These are phyloP conservation scores for Lagenidium giganteum DNA, from an alignment of 352 stramenopile genomes.

Conservation along the genomic window DNA sequence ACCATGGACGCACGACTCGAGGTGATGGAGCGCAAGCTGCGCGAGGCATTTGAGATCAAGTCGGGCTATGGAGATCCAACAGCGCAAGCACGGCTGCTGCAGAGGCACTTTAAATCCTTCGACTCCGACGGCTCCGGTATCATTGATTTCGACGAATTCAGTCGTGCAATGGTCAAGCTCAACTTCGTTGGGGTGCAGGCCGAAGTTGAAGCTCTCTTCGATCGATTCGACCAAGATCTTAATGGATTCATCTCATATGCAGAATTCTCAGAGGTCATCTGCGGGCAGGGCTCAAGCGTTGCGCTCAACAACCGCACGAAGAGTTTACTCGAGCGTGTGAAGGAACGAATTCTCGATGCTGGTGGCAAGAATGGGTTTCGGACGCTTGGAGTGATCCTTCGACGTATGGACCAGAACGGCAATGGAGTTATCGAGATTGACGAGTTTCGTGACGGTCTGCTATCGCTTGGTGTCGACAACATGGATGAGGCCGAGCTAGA, in stretches of 20 bases:
- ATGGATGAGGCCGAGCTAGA: slow-evolving; percentile 35
- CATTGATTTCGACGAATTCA: slow-evolving; percentile 83
- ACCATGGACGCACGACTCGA: slow-evolving; percentile 26
- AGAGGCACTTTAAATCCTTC: slow-evolving; percentile 65
- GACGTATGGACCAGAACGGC: slow-evolving; percentile 65
- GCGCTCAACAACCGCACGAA: background rate
- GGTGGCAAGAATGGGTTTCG: slow-evolving; percentile 62
- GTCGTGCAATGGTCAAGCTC: slow-evolving; percentile 63
- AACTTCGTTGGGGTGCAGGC: slow-evolving; percentile 84
- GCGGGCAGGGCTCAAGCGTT: slow-evolving; percentile 18
- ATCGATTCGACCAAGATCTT: slow-evolving; percentile 75
- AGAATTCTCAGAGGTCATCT: slow-evolving; percentile 48
- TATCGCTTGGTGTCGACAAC: slow-evolving; percentile 25
- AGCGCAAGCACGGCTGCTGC: slow-evolving; percentile 31
- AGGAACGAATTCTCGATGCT: slow-evolving; percentile 34
- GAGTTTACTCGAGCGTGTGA: slow-evolving; percentile 28
- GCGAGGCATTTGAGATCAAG: slow-evolving; percentile 47
- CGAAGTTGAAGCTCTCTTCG: slow-evolving; percentile 71
- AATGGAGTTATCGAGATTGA: slow-evolving; percentile 54
- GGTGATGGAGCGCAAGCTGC: slow-evolving; percentile 33
- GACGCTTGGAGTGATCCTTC: slow-evolving; percentile 43
- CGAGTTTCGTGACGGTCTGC: slow-evolving; percentile 45
- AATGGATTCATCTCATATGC: slow-evolving; percentile 60
- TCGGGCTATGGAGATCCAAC: slow-evolving; percentile 43
- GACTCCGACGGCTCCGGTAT: slow-evolving; percentile 54